Base-by-base conservation (phyloP, 371 early-diverging fungal species). In the Capillidium heterosporum region DNA sequence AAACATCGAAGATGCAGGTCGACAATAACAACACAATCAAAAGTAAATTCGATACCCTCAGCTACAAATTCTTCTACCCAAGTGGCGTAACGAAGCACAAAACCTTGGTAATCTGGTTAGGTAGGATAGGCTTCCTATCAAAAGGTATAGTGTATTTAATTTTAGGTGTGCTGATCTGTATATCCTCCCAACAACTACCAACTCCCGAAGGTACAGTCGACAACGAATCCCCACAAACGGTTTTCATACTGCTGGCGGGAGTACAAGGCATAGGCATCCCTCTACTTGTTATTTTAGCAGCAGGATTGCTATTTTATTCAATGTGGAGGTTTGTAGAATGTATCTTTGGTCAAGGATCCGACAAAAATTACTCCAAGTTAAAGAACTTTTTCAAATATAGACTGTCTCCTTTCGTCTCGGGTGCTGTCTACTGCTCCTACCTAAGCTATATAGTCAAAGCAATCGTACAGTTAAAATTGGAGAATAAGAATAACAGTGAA, bases 311-410 rank as follows among this genome's bases (percentile, higher is more conserved):
- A 24, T 50, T 50, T 19, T 50, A 50, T 24, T 50, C 50, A 19
- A 7, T 24, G 4, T 50, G 50, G 50, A 13, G 50, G n/a, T 50
- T 50, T 24, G 13, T 13, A 27, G 50, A 50, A 32, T 15, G 24
- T 17, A 19, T 7, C 7, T 19, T 24, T 19, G 50, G 50, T 17
- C 50, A 50, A 32, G 50, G 50, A 19, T 50, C 50, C 1, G 50
- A 50, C 26, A 50, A 15, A 50, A 24, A 19, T 17, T 50, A 19
- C 26, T 24, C 26, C 5, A 19, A 28, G 26, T 15, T n/a, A 15
- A 50, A 50, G 24, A 50, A 50, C 50, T 50, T 50, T 24, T 50
- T 50, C 24, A 50, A 50, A 50, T 50, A 50, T 50, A 15, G 50
- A 19, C 26, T 50, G 26, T 50, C 50, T 23, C 50, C 50, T 24